A percentile compares a stretch with the other conserved stretches of the same genome.
These are phyloP conservation scores for Microsporum ferrugineum DNA, from an alignment of 2,329 filamentous ascomycete genomes.

Conservation along the genomic window DNA sequence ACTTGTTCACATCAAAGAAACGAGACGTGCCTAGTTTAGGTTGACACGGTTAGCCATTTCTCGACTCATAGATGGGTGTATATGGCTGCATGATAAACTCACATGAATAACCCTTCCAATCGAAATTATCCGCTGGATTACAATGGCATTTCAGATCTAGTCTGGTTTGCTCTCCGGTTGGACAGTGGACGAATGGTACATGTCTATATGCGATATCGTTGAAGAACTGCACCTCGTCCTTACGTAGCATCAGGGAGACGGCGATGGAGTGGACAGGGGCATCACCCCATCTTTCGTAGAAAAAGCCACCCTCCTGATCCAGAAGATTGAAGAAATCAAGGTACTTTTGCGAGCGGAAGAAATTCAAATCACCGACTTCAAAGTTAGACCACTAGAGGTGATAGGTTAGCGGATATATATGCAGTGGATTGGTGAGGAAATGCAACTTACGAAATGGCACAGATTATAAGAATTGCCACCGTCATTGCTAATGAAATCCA, in stretches of 20 bases:
- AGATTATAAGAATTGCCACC: constrained; percentile 87
- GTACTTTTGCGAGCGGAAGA: constrained; percentile 83
- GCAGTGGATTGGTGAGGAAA: neutral
- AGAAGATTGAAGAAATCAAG: constrained; percentile 81
- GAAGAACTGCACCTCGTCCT: constrained; percentile 96
- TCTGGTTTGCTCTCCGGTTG: constrained; percentile 74
- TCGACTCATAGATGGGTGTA: neutral
- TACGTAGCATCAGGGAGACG: constrained; percentile 72
- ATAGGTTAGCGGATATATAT: constrained; percentile 15
- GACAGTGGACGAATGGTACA: constrained; percentile 95
- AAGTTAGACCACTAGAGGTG: constrained; percentile 85
- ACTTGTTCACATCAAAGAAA: constrained; percentile 71
- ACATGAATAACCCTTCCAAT: constrained; percentile 99
- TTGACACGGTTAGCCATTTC: neutral
- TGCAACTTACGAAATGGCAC: constrained; percentile 78
- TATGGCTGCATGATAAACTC: constrained; percentile 32
- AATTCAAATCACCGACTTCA: constrained; percentile 86
- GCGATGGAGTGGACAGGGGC: constrained; percentile 97
- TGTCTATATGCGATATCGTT: constrained; percentile 98
- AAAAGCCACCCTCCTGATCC: constrained; percentile 89
- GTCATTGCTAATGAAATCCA: constrained; percentile 87
- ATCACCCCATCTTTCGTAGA: constrained; percentile 97
- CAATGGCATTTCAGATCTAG: constrained; percentile 84
- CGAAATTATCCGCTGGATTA: constrained; percentile 94
- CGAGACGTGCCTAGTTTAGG: constrained; percentile 59